These are phyloP conservation scores for Cordyceps fumosorosea DNA, from an alignment of 2,329 filamentous ascomycete species.

Conservation along the genomic window DNA sequence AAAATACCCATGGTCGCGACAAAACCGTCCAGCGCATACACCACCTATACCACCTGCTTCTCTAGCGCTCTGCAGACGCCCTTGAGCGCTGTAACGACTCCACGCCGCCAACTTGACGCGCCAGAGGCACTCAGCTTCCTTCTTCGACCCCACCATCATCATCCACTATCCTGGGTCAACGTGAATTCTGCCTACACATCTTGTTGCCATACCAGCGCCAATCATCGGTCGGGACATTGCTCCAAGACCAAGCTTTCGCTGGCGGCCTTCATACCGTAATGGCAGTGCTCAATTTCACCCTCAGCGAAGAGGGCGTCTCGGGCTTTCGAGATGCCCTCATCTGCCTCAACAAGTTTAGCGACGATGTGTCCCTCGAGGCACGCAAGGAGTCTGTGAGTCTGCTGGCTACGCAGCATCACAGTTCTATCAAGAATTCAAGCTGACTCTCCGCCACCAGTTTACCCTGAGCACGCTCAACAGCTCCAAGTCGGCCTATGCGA, in stretches of 20 bases:
- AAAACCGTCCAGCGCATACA: too few species aligned
- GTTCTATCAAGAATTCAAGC: neutral
- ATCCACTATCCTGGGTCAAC: neutral
- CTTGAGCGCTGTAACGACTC: neutral
- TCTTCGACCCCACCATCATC: slow-evolving; percentile 1
- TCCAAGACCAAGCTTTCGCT: neutral
- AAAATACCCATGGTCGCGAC: too few species aligned
- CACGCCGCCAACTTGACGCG: neutral
- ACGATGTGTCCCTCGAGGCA: slow-evolving; percentile 70
- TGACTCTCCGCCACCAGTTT: slow-evolving; percentile 41
- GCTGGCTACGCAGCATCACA: too few species aligned
- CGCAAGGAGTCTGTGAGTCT: slow-evolving; percentile 55
- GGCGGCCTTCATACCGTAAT: slow-evolving; percentile 27
- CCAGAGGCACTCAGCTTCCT: too few species aligned
- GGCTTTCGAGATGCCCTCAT: slow-evolving; percentile 66
- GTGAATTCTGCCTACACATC: neutral
- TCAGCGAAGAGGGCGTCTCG: slow-evolving; percentile 65
- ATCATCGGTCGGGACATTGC: neutral
- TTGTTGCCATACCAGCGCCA: neutral
- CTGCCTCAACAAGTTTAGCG: slow-evolving; percentile 73
- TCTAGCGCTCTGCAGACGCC: too few species aligned
- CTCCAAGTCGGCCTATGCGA: slow-evolving; percentile 75
- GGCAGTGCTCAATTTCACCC: slow-evolving; percentile 63
- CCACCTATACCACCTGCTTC: too few species aligned
- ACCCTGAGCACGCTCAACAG: slow-evolving; percentile 68